These are phyloP conservation scores for Mortierella hygrophila DNA, from an alignment of 192 early-diverging fungal species.

Conservation along the genomic window DNA sequence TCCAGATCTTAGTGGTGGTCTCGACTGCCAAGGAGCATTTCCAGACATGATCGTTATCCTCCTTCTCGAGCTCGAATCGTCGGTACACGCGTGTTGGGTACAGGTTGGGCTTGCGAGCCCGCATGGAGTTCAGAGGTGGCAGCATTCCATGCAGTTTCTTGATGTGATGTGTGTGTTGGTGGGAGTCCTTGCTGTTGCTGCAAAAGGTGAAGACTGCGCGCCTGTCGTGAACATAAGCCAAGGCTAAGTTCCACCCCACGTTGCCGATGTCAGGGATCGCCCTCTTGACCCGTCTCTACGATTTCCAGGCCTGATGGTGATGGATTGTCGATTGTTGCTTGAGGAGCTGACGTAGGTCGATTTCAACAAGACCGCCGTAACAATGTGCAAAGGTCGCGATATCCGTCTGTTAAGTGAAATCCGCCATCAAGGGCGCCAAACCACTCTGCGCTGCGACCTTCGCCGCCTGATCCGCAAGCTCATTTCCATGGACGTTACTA, in stretches of 20 bases:
- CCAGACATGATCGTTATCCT: no score
- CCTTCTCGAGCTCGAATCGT: no score
- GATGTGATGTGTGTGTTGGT: not conserved
- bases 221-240: not conserved
- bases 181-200: conserved; percentile 9
- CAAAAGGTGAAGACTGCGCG: not conserved
- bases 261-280: conserved; percentile 10
- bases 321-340: conserved; percentile 18
- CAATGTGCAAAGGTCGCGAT: not conserved
- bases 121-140: no score
- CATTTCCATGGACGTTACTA: not conserved
- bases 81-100: no score
- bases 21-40: no score
- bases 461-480: conserved; percentile 4
- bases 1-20: no score
- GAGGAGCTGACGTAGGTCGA: conserved; percentile 11
- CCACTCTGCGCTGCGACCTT: not conserved
- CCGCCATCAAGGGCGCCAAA: not conserved
- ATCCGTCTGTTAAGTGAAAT: conserved; percentile 9
- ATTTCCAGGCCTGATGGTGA: conserved; percentile 8
- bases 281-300: conserved; percentile 13
- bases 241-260: conserved; percentile 10
- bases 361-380: not conserved
- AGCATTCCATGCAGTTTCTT: not conserved
- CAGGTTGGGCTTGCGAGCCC: no score